Percentiles rank a stretch among this genome's conserved stretches.
phyloP scores from a whole-genome alignment of 176 grass and related monocot genomes.

The Poa annua region DNA sequence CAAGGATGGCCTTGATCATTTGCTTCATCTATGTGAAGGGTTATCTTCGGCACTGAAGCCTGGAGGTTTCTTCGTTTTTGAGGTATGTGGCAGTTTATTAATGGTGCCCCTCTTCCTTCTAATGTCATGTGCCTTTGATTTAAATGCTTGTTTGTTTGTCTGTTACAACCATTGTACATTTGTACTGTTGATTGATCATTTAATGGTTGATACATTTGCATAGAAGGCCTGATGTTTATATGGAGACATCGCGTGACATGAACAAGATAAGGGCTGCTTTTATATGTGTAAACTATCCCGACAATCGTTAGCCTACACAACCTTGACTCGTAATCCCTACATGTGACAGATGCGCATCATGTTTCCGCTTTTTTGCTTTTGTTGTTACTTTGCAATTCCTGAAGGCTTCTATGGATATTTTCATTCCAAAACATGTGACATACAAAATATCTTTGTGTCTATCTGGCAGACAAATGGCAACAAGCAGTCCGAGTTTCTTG shows the following conservation, averaged over 20 bases:
- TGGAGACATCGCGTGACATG: neutral
- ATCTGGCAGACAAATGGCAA: constrained; percentile 85
- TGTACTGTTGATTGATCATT: neutral
- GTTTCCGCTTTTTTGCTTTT: constrained; percentile 16
- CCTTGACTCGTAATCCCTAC: neutral
- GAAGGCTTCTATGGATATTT: constrained; percentile 22
- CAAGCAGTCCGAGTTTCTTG: constrained; percentile 72
- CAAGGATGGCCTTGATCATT: constrained; percentile 72
- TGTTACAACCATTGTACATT: neutral
- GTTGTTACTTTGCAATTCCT: constrained; percentile 31
- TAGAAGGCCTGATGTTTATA: neutral
- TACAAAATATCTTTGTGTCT: constrained; percentile 25
- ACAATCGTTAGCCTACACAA: neutral
- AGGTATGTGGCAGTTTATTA: constrained; percentile 46
- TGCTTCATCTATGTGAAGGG: constrained; percentile 87
- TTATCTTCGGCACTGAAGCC: constrained; percentile 58
- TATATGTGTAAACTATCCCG: constrained; percentile 7
- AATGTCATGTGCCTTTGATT: neutral
- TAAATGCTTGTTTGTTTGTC: neutral
- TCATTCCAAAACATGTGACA: constrained; percentile 28
- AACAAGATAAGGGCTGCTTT: neutral
- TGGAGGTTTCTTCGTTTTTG: constrained; percentile 95
- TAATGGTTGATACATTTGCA: constrained; percentile 17
- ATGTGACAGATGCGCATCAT: neutral
- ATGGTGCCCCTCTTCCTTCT: no score